These are phyloP conservation scores for Yamadazyma pseudoaaseri DNA, from an alignment of 1,139 yeast genomes.

Conservation along the genomic window DNA sequence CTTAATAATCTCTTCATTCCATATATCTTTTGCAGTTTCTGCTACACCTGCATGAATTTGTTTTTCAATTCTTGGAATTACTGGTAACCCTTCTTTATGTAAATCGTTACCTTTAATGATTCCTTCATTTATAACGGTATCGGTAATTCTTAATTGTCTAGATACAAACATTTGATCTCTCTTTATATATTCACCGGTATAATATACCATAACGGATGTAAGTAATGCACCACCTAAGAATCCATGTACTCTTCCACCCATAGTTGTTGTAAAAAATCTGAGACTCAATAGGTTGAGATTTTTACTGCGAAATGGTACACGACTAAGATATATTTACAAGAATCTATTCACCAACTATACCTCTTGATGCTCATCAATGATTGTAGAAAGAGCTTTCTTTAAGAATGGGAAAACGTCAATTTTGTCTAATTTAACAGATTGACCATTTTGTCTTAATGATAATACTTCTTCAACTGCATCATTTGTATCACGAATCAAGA, in stretches of 20 bases:
- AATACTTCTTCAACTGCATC: conserved; percentile 56
- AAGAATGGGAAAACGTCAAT: conserved; percentile 44
- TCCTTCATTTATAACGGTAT: conserved; percentile 49
- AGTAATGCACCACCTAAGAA: conserved; percentile 67
- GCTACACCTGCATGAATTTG: conserved; percentile 41
- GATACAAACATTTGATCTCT: conserved; percentile 49
- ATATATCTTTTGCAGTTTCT: conserved; percentile 74
- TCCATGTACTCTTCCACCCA: conserved; percentile 72
- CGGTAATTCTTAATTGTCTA: conserved; percentile 46
- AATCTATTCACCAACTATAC: no score
- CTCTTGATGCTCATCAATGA: conserved; percentile 15
- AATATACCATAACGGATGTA: conserved; percentile 64
- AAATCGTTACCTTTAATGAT: conserved; percentile 40
- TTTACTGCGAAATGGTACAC: neutral
- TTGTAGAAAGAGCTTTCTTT: conserved; percentile 28
- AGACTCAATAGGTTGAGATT: conserved; percentile 4
- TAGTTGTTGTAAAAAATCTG: conserved; percentile 13
- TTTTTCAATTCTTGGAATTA: conserved; percentile 14
- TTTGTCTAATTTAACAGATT: conserved; percentile 31
- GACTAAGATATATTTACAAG: neutral
- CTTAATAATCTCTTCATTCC: conserved; percentile 75
- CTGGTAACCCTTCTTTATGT: conserved; percentile 25
- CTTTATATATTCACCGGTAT: conserved; percentile 59
- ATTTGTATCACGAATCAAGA: conserved; percentile 41
- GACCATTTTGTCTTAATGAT: conserved; percentile 37